A percentile compares a stretch with the other conserved stretches of the same genome.
phyloP scores from a whole-genome alignment of 208 protist species.

The Leishmania tropica region DNA sequence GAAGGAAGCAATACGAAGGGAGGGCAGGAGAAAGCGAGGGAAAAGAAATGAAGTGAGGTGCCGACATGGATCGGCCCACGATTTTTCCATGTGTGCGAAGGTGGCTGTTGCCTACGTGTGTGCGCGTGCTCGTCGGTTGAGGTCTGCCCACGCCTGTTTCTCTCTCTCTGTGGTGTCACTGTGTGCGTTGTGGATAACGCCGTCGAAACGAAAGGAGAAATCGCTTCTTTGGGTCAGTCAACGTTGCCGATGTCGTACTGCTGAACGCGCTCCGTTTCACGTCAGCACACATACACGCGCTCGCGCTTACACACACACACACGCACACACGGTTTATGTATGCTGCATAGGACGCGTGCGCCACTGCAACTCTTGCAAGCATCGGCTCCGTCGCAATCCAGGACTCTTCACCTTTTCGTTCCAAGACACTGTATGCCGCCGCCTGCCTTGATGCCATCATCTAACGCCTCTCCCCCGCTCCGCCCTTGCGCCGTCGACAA shows the following conservation, averaged over 20 bases:
- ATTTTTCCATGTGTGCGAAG: not conserved
- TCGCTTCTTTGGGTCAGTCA: not conserved
- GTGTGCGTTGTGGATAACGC: not conserved
- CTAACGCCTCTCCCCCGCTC: not conserved
- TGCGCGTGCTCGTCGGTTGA: not conserved
- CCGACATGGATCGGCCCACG: not conserved
- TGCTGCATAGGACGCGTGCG: not conserved
- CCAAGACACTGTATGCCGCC: not conserved
- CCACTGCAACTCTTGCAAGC: not conserved
- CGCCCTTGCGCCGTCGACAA: not conserved
- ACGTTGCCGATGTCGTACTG: not conserved
- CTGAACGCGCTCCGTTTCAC: not conserved
- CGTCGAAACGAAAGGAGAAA: not conserved
- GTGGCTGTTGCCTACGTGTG: not conserved
- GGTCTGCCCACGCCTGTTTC: not conserved
- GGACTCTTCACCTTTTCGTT: not conserved
- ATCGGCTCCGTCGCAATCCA: not conserved
- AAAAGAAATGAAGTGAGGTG: not conserved
- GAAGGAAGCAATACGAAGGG: not conserved
- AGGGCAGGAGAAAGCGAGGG: not conserved
- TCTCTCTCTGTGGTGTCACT: not conserved
- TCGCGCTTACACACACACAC: not conserved
- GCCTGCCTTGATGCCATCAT: not conserved
- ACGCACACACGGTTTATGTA: not conserved
- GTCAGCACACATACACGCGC: too few species aligned